Conservation (phyloP, 139 green algal species). For the Diplosphaera chodatii region DNA sequence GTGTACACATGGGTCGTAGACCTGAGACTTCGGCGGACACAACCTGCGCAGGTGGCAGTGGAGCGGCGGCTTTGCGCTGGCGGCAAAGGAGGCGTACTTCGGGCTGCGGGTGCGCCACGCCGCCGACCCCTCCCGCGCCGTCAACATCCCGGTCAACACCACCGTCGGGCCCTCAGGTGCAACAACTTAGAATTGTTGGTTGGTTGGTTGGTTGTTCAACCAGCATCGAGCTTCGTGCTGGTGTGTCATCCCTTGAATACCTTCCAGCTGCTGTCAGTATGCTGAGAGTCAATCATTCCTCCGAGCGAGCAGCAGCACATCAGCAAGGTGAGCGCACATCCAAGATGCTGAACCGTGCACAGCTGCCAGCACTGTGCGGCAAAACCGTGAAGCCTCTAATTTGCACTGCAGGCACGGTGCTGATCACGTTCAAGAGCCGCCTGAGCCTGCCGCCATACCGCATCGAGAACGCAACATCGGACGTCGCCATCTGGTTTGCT, state of each 20-base stretch:
- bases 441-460: slow-evolving; percentile 56
- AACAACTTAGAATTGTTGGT: too few species aligned
- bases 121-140: slow-evolving; percentile 24
- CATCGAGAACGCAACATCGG: slow-evolving; percentile 69
- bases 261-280: too few species aligned
- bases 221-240: too few species aligned
- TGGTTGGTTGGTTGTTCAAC: too few species aligned
- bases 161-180: slow-evolving; percentile 63
- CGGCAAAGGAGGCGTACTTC: slow-evolving; percentile 71
- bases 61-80: slow-evolving; percentile 67
- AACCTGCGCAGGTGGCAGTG: slow-evolving; percentile 47
- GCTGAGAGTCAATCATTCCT: too few species aligned
- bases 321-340: too few species aligned
- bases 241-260: slow-evolving; percentile 31
- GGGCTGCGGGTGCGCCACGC: slow-evolving; percentile 56
- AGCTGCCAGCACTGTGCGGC: too few species aligned
- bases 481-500: slow-evolving; percentile 59
- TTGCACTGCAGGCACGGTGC: slow-evolving; percentile 40
- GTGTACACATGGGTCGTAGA: too few species aligned
- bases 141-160: slow-evolving; percentile 82
- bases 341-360: too few species aligned
- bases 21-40: too few species aligned
- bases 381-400: too few species aligned
- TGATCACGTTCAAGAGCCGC: slow-evolving; percentile 52
- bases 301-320: too few species aligned